phyloP scores from a whole-genome alignment of 345 rosid species.

The Eucalyptus regnans region DNA sequence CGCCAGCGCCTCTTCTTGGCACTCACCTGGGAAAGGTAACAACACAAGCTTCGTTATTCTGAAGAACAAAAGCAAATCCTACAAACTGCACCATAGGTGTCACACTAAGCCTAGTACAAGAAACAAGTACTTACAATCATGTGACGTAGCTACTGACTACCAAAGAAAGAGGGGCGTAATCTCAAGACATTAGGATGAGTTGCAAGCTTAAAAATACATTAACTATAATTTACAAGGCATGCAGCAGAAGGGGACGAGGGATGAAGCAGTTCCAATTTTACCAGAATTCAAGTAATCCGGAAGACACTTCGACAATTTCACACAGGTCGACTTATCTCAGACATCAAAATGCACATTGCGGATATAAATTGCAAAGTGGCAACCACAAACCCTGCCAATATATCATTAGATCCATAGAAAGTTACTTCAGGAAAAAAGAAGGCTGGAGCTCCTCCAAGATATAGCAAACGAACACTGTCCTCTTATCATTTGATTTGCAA shows the following conservation, averaged over 20 bases:
- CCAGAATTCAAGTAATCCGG: not conserved
- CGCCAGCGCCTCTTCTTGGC: slow-evolving; percentile 29
- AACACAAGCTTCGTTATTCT: not conserved
- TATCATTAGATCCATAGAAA: not conserved
- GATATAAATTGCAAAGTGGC: not conserved
- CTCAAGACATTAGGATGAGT: not conserved
- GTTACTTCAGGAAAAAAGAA: not conserved
- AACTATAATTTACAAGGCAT: not conserved
- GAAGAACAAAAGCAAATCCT: not conserved
- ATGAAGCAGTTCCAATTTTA: not conserved
- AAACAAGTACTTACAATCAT: not conserved
- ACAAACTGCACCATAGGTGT: not conserved
- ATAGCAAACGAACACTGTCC: not conserved
- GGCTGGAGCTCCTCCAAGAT: not conserved
- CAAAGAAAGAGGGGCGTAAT: not conserved
- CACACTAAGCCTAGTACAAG: not conserved
- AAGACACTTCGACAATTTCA: not conserved
- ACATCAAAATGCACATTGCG: not conserved
- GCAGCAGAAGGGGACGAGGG: not conserved
- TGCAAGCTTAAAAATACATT: not conserved
- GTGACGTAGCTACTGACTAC: not conserved
- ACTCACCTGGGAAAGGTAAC: slow-evolving; percentile 11
- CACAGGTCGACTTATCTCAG: not conserved
- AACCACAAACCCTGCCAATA: not conserved
- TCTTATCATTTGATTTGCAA: not conserved